phyloP scores from a whole-genome alignment of 192 early-diverging fungal genomes.

The Podochytrium sp. region DNA sequence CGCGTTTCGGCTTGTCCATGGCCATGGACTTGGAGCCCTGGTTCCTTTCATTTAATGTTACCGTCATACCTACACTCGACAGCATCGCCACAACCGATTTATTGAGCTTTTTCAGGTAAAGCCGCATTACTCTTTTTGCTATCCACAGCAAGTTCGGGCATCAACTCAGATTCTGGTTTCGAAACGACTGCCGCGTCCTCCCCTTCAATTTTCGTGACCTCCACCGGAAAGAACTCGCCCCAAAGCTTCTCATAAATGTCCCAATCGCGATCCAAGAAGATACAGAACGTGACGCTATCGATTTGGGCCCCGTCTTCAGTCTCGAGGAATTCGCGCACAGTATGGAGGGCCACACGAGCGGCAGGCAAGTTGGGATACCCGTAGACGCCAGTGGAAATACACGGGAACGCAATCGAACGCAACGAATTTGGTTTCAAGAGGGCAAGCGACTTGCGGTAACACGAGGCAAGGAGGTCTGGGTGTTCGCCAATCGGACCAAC shows the following conservation, averaged over 20 bases:
- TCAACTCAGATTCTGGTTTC: too few relatives aligned
- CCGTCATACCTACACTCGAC: too few relatives aligned
- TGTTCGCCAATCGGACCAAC: slow-evolving; percentile 62
- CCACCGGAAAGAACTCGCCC: slow-evolving; percentile 43
- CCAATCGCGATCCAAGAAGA: slow-evolving; percentile 55
- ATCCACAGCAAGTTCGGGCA: too few relatives aligned
- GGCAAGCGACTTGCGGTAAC: slow-evolving; percentile 69
- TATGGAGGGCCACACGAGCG: slow-evolving; percentile 71
- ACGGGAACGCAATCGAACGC: slow-evolving; percentile 77
- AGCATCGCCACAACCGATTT: too few relatives aligned
- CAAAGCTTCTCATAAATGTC: slow-evolving; percentile 39
- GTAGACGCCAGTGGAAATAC: slow-evolving; percentile 89
- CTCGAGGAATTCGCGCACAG: slow-evolving; percentile 70
- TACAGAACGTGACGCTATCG: slow-evolving; percentile 75
- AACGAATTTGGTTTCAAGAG: slow-evolving; percentile 60
- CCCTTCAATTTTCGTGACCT: too few relatives aligned
- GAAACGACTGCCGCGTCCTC: too few relatives aligned
- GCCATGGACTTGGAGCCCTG: too few relatives aligned
- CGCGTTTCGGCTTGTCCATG: too few relatives aligned
- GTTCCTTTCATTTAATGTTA: too few relatives aligned
- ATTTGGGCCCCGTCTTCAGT: slow-evolving; percentile 32
- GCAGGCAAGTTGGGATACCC: slow-evolving; percentile 82
- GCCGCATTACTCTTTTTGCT: too few relatives aligned
- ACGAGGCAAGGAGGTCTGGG: slow-evolving; percentile 55
- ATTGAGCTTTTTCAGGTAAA: too few relatives aligned